These are phyloP conservation scores for Toxoplasma gondii DNA, from an alignment of 169 alveolate species.

Conservation along the genomic window DNA sequence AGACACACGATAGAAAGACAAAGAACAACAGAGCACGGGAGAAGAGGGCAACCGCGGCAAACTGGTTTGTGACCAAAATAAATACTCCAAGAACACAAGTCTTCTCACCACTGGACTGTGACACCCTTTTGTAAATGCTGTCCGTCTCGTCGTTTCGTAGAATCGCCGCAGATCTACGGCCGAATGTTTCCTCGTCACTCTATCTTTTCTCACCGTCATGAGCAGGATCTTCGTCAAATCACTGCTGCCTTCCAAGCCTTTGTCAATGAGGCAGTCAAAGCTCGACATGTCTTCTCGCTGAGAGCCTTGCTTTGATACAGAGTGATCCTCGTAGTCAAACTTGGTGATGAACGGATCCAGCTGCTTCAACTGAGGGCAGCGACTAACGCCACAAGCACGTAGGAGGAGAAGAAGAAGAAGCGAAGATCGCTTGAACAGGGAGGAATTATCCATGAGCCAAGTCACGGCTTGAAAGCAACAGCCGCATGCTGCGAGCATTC, in stretches of 20 bases:
- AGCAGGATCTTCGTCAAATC: neutral
- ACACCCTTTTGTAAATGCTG: neutral
- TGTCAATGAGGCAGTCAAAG: neutral
- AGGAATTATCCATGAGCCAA: neutral
- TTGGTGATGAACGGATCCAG: neutral
- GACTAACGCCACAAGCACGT: neutral
- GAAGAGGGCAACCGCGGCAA: too few relatives aligned
- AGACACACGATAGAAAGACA: too few relatives aligned
- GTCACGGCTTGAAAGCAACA: slow-evolving; percentile 2
- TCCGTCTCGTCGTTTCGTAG: too few relatives aligned
- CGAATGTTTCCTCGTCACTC: too few relatives aligned
- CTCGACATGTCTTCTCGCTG: neutral
- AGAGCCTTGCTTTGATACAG: neutral
- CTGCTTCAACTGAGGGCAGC: neutral
- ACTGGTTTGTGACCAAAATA: too few relatives aligned
- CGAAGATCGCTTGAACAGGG: neutral
- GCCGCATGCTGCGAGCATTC: neutral
- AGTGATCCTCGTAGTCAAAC: neutral
- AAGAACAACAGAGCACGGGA: too few relatives aligned
- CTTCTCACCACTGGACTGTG: neutral
- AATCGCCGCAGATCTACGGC: too few relatives aligned
- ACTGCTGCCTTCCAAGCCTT: slow-evolving; percentile 3
- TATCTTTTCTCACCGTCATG: neutral
- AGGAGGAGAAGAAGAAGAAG: slow-evolving; percentile 27
- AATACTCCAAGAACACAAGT: too few relatives aligned